phyloP scores from a whole-genome alignment of 768 basidiomycete species.

The Boletus huronensis region DNA sequence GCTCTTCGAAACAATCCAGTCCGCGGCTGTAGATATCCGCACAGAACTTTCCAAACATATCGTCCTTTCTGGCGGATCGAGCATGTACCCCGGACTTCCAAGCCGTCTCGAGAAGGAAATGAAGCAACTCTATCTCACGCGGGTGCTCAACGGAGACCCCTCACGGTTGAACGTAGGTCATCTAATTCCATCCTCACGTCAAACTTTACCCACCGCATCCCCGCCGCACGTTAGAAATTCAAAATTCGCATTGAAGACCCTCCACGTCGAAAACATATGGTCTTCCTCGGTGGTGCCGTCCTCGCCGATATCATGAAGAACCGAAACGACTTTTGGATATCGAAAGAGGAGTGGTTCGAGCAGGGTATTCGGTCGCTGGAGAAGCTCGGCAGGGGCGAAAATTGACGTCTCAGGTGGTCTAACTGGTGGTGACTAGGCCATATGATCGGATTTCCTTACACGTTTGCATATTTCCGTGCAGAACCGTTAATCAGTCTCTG shows the following conservation, averaged over 20 bases:
- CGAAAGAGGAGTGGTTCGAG: conserved; percentile 93
- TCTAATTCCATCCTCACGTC: neutral
- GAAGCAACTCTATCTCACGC: conserved; percentile 96
- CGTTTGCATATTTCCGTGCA: neutral
- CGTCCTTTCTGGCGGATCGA: conserved; percentile 95
- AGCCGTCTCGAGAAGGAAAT: conserved; percentile 98
- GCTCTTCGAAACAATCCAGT: conserved; percentile 94
- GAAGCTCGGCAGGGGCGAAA: conserved; percentile 76
- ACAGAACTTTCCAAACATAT: conserved; percentile 95
- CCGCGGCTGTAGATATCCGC: conserved; percentile 85
- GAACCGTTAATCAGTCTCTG: neutral
- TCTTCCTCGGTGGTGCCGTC: conserved; percentile 98
- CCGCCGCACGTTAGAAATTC: conserved; percentile 73
- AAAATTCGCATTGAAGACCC: conserved; percentile 99
- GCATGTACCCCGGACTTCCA: conserved; percentile 98
- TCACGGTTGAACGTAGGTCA: conserved; percentile 77
- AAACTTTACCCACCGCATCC: neutral
- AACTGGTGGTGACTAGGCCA: neutral
- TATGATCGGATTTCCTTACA: neutral
- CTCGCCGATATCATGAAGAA: conserved; percentile 98
- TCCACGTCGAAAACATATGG: conserved; percentile 98
- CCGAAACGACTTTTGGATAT: conserved; percentile 93
- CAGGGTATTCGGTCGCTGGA: conserved; percentile 79
- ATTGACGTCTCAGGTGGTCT: conserved; percentile 14
- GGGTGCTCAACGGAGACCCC: conserved; percentile 83